These are phyloP conservation scores for Serendipita sp. DNA, from an alignment of 768 basidiomycete genomes.

Conservation along the genomic window DNA sequence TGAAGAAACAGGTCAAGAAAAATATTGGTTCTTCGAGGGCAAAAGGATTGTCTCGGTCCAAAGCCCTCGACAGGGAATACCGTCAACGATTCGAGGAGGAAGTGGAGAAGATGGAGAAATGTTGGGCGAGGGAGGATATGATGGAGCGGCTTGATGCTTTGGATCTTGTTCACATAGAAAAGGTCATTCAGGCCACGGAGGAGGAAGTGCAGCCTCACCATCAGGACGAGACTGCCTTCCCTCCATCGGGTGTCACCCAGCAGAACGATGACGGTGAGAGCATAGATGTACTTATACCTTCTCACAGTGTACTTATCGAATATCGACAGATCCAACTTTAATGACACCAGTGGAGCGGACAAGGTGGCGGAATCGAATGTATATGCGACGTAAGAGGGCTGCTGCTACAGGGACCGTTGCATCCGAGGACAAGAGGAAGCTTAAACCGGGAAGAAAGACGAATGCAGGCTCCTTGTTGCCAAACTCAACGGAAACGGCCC, in stretches of 20 bases:
- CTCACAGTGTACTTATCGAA: no score
- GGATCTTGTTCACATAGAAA: conserved; percentile 24
- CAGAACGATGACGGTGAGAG: no score
- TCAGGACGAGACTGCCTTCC: no score
- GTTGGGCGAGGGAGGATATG: conserved; percentile 21
- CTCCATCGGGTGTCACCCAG: no score
- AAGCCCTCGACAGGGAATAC: conserved; percentile 7
- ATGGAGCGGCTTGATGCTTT: conserved; percentile 19
- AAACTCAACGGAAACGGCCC: conserved; percentile 9
- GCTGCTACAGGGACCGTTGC: conserved; percentile 24
- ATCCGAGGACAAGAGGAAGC: conserved; percentile 19
- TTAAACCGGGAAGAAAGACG: conserved; percentile 28
- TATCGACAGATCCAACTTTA: background rate
- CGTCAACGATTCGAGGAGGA: conserved; percentile 7
- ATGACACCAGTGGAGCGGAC: conserved; percentile 6
- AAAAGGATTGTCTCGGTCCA: conserved; percentile 18
- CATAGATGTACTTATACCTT: no score
- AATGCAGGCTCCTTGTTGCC: conserved; percentile 8
- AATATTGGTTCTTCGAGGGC: conserved; percentile 16
- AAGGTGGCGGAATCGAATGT: conserved; percentile 36
- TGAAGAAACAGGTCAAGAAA: conserved; percentile 13
- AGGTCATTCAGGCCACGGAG: conserved; percentile 21
- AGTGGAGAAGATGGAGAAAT: conserved; percentile 8
- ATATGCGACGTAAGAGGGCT: conserved; percentile 61
- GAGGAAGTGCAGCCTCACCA: conserved; percentile 15